Percentiles rank a stretch among this genome's conserved stretches.
These are phyloP conservation scores for Clitoria ternatea DNA, from an alignment of 306 rosid species.

Conservation along the genomic window DNA sequence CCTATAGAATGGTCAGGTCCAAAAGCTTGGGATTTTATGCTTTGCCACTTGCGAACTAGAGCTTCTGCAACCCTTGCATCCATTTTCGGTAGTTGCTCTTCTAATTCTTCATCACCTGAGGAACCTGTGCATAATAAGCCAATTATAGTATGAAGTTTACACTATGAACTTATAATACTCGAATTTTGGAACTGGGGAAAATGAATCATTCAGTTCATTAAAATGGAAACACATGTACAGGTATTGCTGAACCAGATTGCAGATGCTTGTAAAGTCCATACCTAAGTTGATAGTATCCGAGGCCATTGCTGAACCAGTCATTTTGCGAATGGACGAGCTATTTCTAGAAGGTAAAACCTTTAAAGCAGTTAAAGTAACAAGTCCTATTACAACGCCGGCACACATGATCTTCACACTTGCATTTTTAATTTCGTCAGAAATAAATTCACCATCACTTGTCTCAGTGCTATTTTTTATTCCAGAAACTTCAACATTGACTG, in stretches of 20 bases:
- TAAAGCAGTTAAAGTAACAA: constrained; percentile 66
- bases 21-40: constrained; percentile 78
- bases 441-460: constrained; percentile 38
- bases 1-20: constrained; percentile 72
- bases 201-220: constrained; percentile 2
- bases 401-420: constrained; percentile 77
- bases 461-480: constrained; percentile 40
- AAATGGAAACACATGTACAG: neutral
- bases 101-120: constrained; percentile 43
- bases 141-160: constrained; percentile 6
- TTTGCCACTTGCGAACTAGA: constrained; percentile 89
- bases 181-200: neutral
- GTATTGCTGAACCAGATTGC: constrained; percentile 3
- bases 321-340: constrained; percentile 37
- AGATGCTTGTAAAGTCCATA: constrained; percentile 30
- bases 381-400: constrained; percentile 85
- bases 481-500: constrained; percentile 37
- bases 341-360: constrained; percentile 60
- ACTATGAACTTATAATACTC: constrained; percentile 13
- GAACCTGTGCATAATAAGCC: constrained; percentile 35
- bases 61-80: constrained; percentile 89
- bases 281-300: constrained; percentile 52
- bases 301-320: constrained; percentile 42
- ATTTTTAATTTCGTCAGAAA: constrained; percentile 66
- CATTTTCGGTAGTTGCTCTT: constrained; percentile 63